Evolutionary conservation across 176 grass and related monocot species (phyloP).

Genomic region (barley (Hordeum vulgare)): MorexV3_pseudomolecules_assembly NC_058520.1:145148014-145148513

Average conservation of each 20-base stretch:
- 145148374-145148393: not conserved
- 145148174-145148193: not conserved
- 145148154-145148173: not conserved
- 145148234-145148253: not conserved
- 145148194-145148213: not conserved
- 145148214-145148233: not conserved
- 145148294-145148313: not conserved
- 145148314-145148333: not conserved
- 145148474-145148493: not conserved
- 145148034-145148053: no score
- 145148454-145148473: not conserved
- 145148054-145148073: no score
- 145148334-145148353: not conserved
- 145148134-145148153: not conserved
- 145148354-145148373: not conserved
- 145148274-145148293: not conserved
- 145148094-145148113: no score
- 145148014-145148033: not conserved
- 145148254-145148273: not conserved
- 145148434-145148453: not conserved
- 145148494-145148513: not conserved
- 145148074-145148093: no score
- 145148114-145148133: not conserved
- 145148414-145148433: not conserved
- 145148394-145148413: not conserved